Conservation (phyloP, 257 asterid genomes). For the Ilex aquifolium region DNA sequence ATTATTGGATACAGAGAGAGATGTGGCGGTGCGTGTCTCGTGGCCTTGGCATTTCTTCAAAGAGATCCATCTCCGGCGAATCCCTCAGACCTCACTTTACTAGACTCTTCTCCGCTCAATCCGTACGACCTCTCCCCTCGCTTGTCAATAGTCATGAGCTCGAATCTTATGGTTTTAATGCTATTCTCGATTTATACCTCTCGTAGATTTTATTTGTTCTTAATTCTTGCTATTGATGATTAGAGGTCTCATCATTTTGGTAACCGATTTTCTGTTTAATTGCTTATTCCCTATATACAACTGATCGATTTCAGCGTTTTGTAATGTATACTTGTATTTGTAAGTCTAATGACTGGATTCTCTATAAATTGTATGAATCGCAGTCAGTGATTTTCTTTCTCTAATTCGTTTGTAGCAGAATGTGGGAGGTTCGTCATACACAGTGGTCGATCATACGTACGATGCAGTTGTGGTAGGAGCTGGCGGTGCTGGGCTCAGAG, state of each 20-base stretch:
- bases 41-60: slow-evolving; percentile 58
- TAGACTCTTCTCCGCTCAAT: slow-evolving; percentile 57
- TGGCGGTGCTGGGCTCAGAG: slow-evolving; percentile 98
- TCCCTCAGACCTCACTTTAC: slow-evolving; percentile 26
- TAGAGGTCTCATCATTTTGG: too few species aligned
- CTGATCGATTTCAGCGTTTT: too few species aligned
- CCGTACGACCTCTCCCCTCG: slow-evolving; percentile 29
- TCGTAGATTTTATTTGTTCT: too few species aligned
- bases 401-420: slow-evolving; percentile 27
- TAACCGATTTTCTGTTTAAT: too few species aligned
- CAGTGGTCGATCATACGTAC: slow-evolving; percentile 95
- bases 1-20: not conserved
- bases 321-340: not conserved
- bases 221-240: too few species aligned
- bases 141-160: not conserved
- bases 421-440: slow-evolving; percentile 64
- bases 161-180: not conserved
- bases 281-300: too few species aligned
- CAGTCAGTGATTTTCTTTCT: not conserved
- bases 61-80: slow-evolving; percentile 47
- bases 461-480: slow-evolving; percentile 99
- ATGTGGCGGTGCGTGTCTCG: slow-evolving; percentile 98
- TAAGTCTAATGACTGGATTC: too few species aligned
- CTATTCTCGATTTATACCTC: too few species aligned
- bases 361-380: too few species aligned